A percentile compares a stretch with the other conserved stretches of the same genome.
phyloP scores from a whole-genome alignment of 768 basidiomycete species.

The Mycena floridula region DNA sequence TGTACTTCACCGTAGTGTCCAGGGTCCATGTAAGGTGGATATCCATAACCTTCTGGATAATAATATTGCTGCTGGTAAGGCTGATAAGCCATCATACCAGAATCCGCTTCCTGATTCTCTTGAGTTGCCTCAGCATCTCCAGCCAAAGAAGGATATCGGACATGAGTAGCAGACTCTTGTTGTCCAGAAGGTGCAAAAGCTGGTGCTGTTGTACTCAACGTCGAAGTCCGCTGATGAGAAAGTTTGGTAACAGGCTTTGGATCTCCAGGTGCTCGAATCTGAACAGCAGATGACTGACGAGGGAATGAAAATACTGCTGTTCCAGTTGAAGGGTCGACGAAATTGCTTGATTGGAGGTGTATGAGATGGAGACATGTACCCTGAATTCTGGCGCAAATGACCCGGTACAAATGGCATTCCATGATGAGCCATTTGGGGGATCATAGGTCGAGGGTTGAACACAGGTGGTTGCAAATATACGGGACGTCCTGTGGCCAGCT shows the following conservation, averaged over 20 bases:
- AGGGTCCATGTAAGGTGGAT: constrained; percentile 64
- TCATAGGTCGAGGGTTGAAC: constrained; percentile 63
- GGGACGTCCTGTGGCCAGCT: constrained; percentile 75
- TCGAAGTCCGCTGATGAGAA: constrained; percentile 21
- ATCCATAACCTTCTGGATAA: constrained; percentile 64
- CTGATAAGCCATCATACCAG: constrained; percentile 46
- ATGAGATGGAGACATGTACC: constrained; percentile 53
- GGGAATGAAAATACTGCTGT: constrained; percentile 71
- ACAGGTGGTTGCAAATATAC: constrained; percentile 62
- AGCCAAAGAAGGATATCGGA: constrained; percentile 4
- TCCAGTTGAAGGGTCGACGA: constrained; percentile 60
- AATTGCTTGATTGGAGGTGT: constrained; percentile 58
- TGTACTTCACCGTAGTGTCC: constrained; percentile 59
- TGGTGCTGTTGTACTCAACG: constrained; percentile 18
- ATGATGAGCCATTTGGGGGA: constrained; percentile 42
- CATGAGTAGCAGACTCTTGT: not conserved
- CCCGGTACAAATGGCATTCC: constrained; percentile 52
- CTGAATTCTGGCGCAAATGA: constrained; percentile 56
- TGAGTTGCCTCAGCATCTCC: constrained; percentile 17
- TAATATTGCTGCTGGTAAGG: constrained; percentile 63
- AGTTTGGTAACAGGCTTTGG: constrained; percentile 22
- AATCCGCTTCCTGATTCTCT: constrained; percentile 22
- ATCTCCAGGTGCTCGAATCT: constrained; percentile 61
- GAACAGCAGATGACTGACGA: constrained; percentile 62
- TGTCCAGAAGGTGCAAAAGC: constrained; percentile 8